Conservation (phyloP, 2,329 filamentous ascomycete genomes). For the Monilinia laxa region DNA sequence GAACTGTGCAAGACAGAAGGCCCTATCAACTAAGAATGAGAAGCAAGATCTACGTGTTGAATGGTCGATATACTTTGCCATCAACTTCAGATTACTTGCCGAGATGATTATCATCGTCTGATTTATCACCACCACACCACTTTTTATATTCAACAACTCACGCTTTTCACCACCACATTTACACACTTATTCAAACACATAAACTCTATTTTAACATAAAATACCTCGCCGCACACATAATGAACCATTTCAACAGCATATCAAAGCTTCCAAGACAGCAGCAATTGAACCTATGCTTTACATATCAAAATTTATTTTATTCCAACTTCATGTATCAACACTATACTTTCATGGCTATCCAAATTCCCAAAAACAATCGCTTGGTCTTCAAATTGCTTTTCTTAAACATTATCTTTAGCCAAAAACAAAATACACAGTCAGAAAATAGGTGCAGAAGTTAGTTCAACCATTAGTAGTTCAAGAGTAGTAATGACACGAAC, state of each 20-base stretch:
- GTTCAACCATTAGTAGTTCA: slow-evolving; percentile 14
- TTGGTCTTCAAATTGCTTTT: not conserved
- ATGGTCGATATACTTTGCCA: not conserved
- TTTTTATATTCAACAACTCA: not conserved
- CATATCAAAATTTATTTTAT: not conserved
- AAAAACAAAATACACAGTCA: not conserved
- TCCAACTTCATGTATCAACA: not conserved
- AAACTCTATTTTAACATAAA: not conserved
- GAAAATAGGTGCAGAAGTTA: slow-evolving; percentile 5
- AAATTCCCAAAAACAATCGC: not conserved
- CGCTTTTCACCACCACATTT: not conserved
- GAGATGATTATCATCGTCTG: not conserved
- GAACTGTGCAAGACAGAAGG: not conserved
- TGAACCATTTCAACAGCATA: not conserved
- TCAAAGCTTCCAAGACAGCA: not conserved
- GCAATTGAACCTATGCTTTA: not conserved
- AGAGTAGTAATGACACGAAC: slow-evolving; percentile 20
- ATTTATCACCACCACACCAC: not conserved
- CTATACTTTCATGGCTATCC: not conserved
- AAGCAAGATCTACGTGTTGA: not conserved
- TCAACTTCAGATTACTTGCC: not conserved
- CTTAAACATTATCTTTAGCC: not conserved
- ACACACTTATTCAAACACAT: not conserved
- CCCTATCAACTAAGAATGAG: not conserved
- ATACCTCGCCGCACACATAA: not conserved